Percentiles rank a stretch among this genome's conserved stretches.
Evolutionary conservation across 2,329 filamentous ascomycete genomes (phyloP).

Genomic region (Ophiostoma angusticollis): DNA sequence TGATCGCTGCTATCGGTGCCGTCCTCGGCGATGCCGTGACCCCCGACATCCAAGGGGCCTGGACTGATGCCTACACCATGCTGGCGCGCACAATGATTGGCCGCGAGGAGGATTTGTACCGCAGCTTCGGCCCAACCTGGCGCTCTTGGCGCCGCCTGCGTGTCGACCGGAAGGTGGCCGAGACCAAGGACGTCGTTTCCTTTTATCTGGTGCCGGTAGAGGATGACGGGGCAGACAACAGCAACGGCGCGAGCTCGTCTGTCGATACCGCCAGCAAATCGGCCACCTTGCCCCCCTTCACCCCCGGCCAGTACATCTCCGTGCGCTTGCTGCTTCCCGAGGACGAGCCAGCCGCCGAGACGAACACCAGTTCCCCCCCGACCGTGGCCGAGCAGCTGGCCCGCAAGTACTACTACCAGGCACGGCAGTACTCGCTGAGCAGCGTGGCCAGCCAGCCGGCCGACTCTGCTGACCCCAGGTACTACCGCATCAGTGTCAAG

Average conservation of each 20-base stretch:
- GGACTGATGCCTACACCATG: constrained; percentile 60
- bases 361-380: background rate
- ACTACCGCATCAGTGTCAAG: constrained; percentile 60
- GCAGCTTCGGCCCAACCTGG: constrained; percentile 45
- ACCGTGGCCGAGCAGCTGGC: constrained; percentile 16
- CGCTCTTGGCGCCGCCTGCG: constrained; percentile 54
- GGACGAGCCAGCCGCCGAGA: background rate
- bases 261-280: background rate
- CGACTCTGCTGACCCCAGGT: too few species aligned
- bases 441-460: constrained; percentile 48
- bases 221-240: background rate
- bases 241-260: background rate
- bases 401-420: constrained; percentile 42
- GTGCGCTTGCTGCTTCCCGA: constrained; percentile 43
- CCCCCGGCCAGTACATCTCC: constrained; percentile 62
- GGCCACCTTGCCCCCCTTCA: constrained; percentile 48
- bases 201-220: constrained; percentile 50
- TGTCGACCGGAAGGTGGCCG: constrained; percentile 50
- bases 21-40: constrained; percentile 57
- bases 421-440: constrained; percentile 60
- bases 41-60: constrained; percentile 49
- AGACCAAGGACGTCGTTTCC: constrained; percentile 56
- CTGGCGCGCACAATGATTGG: constrained; percentile 60
- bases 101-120: constrained; percentile 51
- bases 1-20: constrained; percentile 53